These are phyloP conservation scores for Hygrophoropsis aurantiaca DNA, from an alignment of 768 basidiomycete species.

Conservation along the genomic window DNA sequence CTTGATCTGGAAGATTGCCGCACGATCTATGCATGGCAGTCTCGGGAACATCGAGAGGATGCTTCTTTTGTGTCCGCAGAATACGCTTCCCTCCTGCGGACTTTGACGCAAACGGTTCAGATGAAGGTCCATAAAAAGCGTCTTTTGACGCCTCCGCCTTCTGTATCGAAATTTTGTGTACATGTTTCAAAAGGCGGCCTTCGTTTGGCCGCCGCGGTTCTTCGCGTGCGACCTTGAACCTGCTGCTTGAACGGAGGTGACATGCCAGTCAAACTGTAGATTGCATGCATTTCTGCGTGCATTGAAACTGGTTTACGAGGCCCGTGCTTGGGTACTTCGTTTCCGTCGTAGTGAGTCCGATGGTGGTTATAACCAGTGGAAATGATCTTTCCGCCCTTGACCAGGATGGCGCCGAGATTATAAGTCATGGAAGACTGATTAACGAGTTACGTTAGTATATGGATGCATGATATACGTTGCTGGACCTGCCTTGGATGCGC, in stretches of 20 bases:
- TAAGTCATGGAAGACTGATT: conserved; percentile 44
- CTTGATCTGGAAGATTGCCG: conserved; percentile 7
- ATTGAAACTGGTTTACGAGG: conserved; percentile 43
- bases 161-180: conserved; percentile 5
- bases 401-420: conserved; percentile 44
- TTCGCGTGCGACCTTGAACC: conserved; percentile 41
- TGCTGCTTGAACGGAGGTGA: conserved; percentile 54
- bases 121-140: conserved; percentile 16
- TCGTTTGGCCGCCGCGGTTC: conserved; percentile 18
- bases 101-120: background rate
- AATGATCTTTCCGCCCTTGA: conserved; percentile 55
- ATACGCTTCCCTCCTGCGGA: background rate
- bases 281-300: conserved; percentile 64
- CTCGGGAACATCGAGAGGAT: background rate
- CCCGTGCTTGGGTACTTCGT: conserved; percentile 35
- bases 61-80: background rate
- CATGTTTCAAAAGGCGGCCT: conserved; percentile 10
- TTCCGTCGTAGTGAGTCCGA: conserved; percentile 52
- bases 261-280: conserved; percentile 50
- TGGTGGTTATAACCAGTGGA: conserved; percentile 55
- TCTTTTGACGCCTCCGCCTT: conserved; percentile 5
- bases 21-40: no score
- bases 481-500: conserved; percentile 39
- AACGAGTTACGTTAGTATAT: background rate
- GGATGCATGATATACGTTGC: background rate